phyloP scores from a whole-genome alignment of 192 early-diverging fungal species.

The Phycomyces blakesleeanus region DNA sequence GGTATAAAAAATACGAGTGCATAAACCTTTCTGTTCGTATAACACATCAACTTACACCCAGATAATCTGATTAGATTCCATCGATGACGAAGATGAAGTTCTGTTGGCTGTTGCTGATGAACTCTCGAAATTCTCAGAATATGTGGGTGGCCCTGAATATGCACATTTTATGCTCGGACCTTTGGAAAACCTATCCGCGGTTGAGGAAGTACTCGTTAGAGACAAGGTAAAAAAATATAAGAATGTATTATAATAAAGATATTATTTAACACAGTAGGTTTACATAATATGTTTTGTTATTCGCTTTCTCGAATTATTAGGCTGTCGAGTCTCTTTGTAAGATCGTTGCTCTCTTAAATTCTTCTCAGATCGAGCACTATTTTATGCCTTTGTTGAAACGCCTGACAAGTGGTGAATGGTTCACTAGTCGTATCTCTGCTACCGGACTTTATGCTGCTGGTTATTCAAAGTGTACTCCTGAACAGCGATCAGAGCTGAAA shows the following conservation, averaged over 20 bases:
- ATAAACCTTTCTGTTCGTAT: neutral
- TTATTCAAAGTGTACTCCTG: conserved; percentile 71
- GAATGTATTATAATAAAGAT: too few species aligned
- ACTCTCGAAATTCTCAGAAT: conserved; percentile 89
- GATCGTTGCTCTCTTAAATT: conserved; percentile 69
- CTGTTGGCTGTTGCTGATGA: conserved; percentile 91
- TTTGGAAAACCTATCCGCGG: conserved; percentile 92
- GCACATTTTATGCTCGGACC: conserved; percentile 84
- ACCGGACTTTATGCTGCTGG: conserved; percentile 89
- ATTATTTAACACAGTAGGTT: too few species aligned
- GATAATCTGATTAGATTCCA: conserved; percentile 69
- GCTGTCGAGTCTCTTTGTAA: conserved; percentile 94
- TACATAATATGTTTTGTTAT: neutral
- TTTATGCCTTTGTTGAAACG: conserved; percentile 91
- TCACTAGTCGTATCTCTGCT: conserved; percentile 91
- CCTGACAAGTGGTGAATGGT: conserved; percentile 96
- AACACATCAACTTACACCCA: neutral
- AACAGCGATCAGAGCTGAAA: conserved; percentile 83
- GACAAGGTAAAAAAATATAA: conserved; percentile 62
- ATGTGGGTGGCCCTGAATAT: conserved; percentile 87
- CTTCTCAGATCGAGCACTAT: conserved; percentile 81
- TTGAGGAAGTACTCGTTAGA: conserved; percentile 95
- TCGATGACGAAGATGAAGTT: conserved; percentile 99
- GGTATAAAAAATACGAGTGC: conserved; percentile 54
- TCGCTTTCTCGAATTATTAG: conserved; percentile 41